phyloP scores from a whole-genome alignment of 176 grass and related monocot genomes.

The Alopecurus myosuroides region DNA sequence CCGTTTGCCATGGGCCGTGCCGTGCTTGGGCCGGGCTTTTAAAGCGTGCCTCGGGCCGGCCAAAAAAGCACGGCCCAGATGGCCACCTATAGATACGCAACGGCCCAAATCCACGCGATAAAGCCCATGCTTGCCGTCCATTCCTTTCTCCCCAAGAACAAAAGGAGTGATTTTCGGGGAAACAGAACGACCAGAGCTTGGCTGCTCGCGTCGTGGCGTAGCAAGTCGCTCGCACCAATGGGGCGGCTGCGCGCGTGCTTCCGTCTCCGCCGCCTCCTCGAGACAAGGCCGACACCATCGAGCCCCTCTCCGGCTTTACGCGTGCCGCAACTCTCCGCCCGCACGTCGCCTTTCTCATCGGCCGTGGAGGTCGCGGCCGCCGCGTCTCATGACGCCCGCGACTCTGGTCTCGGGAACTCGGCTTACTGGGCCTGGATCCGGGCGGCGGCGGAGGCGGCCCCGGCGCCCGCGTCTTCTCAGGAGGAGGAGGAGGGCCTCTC shows the following conservation, averaged over 20 bases:
- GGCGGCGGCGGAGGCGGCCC: conserved; percentile 41
- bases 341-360: conserved; percentile 17
- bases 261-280: conserved; percentile 40
- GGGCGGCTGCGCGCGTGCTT: conserved; percentile 47
- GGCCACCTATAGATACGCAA: too few species aligned
- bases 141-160: conserved; percentile 20
- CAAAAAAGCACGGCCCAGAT: too few species aligned
- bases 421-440: conserved; percentile 43
- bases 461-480: neutral
- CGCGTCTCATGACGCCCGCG: conserved; percentile 20
- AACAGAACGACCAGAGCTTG: neutral
- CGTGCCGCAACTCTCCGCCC: neutral
- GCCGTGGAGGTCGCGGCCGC: conserved; percentile 20
- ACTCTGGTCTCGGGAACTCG: conserved; percentile 22
- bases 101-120: neutral
- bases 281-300: neutral
- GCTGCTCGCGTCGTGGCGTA: conserved; percentile 6
- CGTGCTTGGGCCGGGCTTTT: too few species aligned
- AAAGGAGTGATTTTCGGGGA: neutral
- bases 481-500: conserved; percentile 42
- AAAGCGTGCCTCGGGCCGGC: too few species aligned
- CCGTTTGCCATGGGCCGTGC: too few species aligned
- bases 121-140: neutral
- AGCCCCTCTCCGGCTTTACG: neutral
- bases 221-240: conserved; percentile 10